These are phyloP conservation scores for Lachnellula occidentalis DNA, from an alignment of 2,329 filamentous ascomycete species.

Conservation along the genomic window DNA sequence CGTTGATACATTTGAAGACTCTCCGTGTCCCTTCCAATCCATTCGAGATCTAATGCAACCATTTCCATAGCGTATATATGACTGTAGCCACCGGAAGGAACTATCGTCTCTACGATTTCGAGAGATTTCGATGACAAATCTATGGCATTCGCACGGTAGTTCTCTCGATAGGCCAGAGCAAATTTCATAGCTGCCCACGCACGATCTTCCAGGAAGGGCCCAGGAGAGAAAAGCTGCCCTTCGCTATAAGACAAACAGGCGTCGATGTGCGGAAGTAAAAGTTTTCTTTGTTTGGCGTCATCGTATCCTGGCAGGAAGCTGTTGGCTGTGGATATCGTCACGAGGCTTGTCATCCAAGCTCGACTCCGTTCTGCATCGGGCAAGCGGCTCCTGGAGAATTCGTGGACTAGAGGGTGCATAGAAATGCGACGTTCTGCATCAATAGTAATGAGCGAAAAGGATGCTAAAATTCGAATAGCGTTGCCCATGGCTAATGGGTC, in stretches of 20 bases:
- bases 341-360: not conserved
- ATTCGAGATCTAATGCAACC: not conserved
- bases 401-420: slow-evolving; percentile 34
- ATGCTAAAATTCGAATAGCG: slow-evolving; percentile 2
- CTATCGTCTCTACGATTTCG: not conserved
- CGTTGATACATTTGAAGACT: not conserved
- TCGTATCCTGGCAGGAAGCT: not conserved
- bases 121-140: not conserved
- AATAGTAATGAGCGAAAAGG: slow-evolving; percentile 10
- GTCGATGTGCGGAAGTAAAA: slow-evolving; percentile 11
- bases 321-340: not conserved
- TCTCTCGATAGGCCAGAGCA: not conserved
- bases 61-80: not conserved
- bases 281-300: slow-evolving; percentile 1
- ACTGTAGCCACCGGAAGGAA: not conserved
- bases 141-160: not conserved
- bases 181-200: not conserved
- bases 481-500: slow-evolving; percentile 6
- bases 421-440: slow-evolving; percentile 14
- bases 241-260: not conserved
- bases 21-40: not conserved
- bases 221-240: not conserved
- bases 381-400: slow-evolving; percentile 25
- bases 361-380: not conserved
- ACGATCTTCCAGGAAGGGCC: not conserved